phyloP scores from a whole-genome alignment of 768 basidiomycete genomes.

The Melanogaster broomeanus region DNA sequence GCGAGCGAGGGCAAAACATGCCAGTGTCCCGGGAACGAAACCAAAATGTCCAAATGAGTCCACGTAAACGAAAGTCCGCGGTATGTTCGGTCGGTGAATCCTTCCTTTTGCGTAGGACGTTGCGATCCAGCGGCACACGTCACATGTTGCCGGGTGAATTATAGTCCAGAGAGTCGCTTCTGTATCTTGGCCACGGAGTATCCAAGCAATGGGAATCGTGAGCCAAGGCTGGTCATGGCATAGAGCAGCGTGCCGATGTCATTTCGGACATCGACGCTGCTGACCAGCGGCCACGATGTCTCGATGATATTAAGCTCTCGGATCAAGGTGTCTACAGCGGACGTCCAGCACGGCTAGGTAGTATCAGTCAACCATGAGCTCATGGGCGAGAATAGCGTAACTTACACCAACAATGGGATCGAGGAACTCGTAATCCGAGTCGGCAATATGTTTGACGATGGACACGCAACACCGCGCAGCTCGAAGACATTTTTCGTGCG shows the following conservation, averaged over 20 bases:
- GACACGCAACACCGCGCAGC: slow-evolving; percentile 62
- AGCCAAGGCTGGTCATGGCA: slow-evolving; percentile 62
- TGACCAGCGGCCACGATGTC: slow-evolving; percentile 61
- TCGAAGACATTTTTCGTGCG: slow-evolving; percentile 66
- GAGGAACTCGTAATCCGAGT: slow-evolving; percentile 68
- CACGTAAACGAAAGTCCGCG: slow-evolving; percentile 1
- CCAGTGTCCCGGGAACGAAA: slow-evolving; percentile 6
- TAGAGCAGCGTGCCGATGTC: slow-evolving; percentile 63
- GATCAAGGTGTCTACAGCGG: slow-evolving; percentile 65
- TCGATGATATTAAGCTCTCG: slow-evolving; percentile 66
- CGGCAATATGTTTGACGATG: slow-evolving; percentile 62
- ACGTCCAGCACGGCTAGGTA: slow-evolving; percentile 69
- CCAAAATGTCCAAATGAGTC: slow-evolving; percentile 13
- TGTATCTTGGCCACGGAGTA: slow-evolving; percentile 33
- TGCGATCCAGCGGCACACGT: slow-evolving; percentile 2
- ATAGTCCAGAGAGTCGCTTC: slow-evolving; percentile 33
- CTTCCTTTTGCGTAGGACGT: background rate
- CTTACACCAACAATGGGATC: slow-evolving; percentile 79
- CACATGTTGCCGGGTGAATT: slow-evolving; percentile 3
- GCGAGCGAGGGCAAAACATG: slow-evolving; percentile 4
- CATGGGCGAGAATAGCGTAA: slow-evolving; percentile 7
- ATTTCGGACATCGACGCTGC: slow-evolving; percentile 57
- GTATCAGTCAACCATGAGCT: slow-evolving; percentile 5
- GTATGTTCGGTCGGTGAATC: background rate
- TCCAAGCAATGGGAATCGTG: slow-evolving; percentile 59